Evolutionary conservation across 2,329 filamentous ascomycete genomes (phyloP), one percentile per base, ranked within the genome.

Genomic region (Aquanectria penicillioides): DNA sequence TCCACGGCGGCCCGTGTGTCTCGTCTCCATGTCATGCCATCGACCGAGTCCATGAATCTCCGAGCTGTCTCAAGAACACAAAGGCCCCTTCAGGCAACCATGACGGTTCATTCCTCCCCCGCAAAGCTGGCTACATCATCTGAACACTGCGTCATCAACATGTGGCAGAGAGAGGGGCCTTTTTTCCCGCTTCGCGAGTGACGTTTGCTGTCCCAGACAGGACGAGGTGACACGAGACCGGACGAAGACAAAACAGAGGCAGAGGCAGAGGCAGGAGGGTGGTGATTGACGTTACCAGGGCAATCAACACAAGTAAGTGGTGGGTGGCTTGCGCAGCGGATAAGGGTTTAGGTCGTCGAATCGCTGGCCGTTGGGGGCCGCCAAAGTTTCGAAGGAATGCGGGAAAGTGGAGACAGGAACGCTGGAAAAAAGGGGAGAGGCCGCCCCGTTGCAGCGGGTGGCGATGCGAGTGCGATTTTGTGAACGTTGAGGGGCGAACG

Each of bases 231-330:
- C n/a, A 34, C 20, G 48, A 40, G 34, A 26, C 22, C 23, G 23
- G 25, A 28, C 20, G n/a, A 38, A 50, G 31, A 28, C 22, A 33
- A 34, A 28, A 13, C 38, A n/a, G n/a, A n/a, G n/a, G n/a, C n/a
- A n/a, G n/a, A n/a, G n/a, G n/a, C n/a, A n/a, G n/a, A n/a, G n/a
- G n/a, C n/a, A n/a, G n/a, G n/a, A n/a, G n/a, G n/a, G n/a, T n/a
- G n/a, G n/a, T n/a, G n/a, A n/a, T 25, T 5, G 22, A 11, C 23
- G 54, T 57, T 57, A 57, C 54, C 38, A 51, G 31, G 38, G 46
- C 46, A 40, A 49, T 55, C 26, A 47, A 25, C 12, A 26, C 28
- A 23, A 34, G 23, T 28, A n/a, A n/a, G n/a, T n/a, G n/a, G n/a
- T n/a, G n/a, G n/a, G n/a, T 29, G 31, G 4, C 8, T 49, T 10